Percentiles rank a stretch among this genome's conserved stretches.
These are phyloP conservation scores for Aeminium ludgeri DNA, from an alignment of 495 filamentous ascomycete species.

Conservation along the genomic window DNA sequence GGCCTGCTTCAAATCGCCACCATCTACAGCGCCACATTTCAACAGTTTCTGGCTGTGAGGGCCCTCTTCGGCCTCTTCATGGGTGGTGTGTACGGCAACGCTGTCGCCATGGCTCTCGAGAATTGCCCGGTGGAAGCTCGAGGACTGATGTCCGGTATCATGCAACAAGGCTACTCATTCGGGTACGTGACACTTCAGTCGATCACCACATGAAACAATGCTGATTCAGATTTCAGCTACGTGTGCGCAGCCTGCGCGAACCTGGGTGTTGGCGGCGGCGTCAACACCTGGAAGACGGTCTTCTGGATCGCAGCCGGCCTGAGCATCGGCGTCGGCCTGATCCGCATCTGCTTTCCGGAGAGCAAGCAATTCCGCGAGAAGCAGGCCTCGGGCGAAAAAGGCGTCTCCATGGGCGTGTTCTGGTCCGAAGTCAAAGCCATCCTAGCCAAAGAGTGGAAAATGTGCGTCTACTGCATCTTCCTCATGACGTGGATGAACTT, in stretches of 20 bases:
- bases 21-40: constrained; percentile 49
- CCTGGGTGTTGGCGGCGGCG: constrained; percentile 41
- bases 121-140: constrained; percentile 51
- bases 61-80: constrained; percentile 65
- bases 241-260: constrained; percentile 55
- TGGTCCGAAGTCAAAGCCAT: constrained; percentile 45
- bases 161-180: constrained; percentile 63
- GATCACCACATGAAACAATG: background rate
- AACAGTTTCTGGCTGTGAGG: constrained; percentile 52
- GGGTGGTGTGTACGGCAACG: constrained; percentile 69
- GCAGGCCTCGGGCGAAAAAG: constrained; percentile 34
- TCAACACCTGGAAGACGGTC: constrained; percentile 44
- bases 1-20: constrained; percentile 54
- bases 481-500: constrained; percentile 51
- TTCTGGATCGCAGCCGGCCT: constrained; percentile 48
- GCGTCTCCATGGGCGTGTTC: constrained; percentile 35
- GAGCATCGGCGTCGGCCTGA: constrained; percentile 44
- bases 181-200: constrained; percentile 16
- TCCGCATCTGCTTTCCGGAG: constrained; percentile 52
- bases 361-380: constrained; percentile 53
- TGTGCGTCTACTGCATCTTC: constrained; percentile 52
- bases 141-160: constrained; percentile 59
- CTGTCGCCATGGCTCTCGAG: constrained; percentile 67
- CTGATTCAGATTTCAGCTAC: constrained; percentile 29
- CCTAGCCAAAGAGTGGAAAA: constrained; percentile 49